These are phyloP conservation scores for Magnaporthales sp. DNA, from an alignment of 2,329 filamentous ascomycete species.

Conservation along the genomic window DNA sequence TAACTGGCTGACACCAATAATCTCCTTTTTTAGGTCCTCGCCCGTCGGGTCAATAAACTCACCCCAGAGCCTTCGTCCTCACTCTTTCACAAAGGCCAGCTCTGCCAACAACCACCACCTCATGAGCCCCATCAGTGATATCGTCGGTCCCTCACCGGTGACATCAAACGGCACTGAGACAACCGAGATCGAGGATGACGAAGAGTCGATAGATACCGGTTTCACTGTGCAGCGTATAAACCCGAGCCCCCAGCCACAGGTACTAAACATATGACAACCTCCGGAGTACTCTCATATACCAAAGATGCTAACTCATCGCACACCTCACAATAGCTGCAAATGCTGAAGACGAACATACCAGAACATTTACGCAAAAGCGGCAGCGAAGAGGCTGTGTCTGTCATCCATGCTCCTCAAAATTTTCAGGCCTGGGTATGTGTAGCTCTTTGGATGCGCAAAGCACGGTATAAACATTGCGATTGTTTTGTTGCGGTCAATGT, in stretches of 20 bases:
- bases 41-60: slow-evolving; percentile 26
- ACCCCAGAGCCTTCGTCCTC: slow-evolving; percentile 39
- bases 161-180: slow-evolving; percentile 77
- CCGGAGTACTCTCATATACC: not conserved
- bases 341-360: slow-evolving; percentile 48
- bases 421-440: slow-evolving; percentile 68
- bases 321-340: slow-evolving; percentile 29
- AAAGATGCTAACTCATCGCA: not conserved
- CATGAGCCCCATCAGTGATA: slow-evolving; percentile 55
- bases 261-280: slow-evolving; percentile 9
- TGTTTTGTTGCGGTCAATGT: not conserved
- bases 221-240: slow-evolving; percentile 1
- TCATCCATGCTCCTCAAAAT: slow-evolving; percentile 81
- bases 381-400: slow-evolving; percentile 75
- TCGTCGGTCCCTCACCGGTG: slow-evolving; percentile 74
- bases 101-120: slow-evolving; percentile 37
- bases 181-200: slow-evolving; percentile 72
- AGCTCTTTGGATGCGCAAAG: not conserved
- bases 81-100: slow-evolving; percentile 36
- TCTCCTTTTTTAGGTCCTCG: slow-evolving; percentile 25
- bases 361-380: slow-evolving; percentile 48
- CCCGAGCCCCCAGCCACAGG: slow-evolving; percentile 22
- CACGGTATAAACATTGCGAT: not conserved
- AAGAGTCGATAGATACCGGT: slow-evolving; percentile 24
- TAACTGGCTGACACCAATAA: not conserved